phyloP scores from a whole-genome alignment of 768 basidiomycete genomes.

The Sutorius australiensis region DNA sequence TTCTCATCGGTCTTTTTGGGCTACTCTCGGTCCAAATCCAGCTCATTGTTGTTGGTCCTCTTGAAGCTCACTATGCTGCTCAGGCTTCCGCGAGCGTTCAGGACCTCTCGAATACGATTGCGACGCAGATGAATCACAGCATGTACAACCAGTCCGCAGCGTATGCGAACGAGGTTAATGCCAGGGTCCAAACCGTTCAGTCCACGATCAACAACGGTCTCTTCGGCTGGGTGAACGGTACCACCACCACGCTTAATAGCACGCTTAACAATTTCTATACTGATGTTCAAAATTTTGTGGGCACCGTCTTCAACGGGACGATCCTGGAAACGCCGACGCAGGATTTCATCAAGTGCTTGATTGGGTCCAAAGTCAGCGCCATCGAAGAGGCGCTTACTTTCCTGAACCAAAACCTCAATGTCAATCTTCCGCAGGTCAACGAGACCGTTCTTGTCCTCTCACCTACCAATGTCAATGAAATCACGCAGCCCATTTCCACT shows the following conservation, averaged over 20 bases:
- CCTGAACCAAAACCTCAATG: conserved; percentile 79
- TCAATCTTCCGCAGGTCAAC: conserved; percentile 78
- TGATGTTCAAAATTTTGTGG: conserved; percentile 78
- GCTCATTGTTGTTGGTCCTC: conserved; percentile 69
- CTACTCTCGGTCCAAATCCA: conserved; percentile 85
- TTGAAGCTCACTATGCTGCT: conserved; percentile 64
- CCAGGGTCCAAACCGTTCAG: conserved; percentile 66
- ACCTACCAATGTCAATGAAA: conserved; percentile 64
- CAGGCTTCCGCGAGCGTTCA: conserved; percentile 57
- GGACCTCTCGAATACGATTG: conserved; percentile 69
- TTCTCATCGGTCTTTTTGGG: conserved; percentile 91
- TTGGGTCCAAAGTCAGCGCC: conserved; percentile 87
- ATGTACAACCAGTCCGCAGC: conserved; percentile 77
- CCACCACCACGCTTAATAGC: conserved; percentile 81
- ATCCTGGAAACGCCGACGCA: conserved; percentile 77
- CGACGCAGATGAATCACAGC: conserved; percentile 70
- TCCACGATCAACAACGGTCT: conserved; percentile 77
- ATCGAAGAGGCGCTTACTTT: conserved; percentile 88
- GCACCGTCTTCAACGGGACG: conserved; percentile 76
- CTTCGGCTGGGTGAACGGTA: conserved; percentile 93
- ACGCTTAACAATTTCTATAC: conserved; percentile 85
- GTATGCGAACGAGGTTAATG: conserved; percentile 79
- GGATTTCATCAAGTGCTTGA: conserved; percentile 84
- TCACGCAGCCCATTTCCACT: conserved; percentile 72
- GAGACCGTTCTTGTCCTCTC: conserved; percentile 75